Percentiles rank a stretch among this genome's conserved stretches.
Evolutionary conservation across 257 asterid genomes (phyloP).

Genomic region (Cinchona pubescens): DNA sequence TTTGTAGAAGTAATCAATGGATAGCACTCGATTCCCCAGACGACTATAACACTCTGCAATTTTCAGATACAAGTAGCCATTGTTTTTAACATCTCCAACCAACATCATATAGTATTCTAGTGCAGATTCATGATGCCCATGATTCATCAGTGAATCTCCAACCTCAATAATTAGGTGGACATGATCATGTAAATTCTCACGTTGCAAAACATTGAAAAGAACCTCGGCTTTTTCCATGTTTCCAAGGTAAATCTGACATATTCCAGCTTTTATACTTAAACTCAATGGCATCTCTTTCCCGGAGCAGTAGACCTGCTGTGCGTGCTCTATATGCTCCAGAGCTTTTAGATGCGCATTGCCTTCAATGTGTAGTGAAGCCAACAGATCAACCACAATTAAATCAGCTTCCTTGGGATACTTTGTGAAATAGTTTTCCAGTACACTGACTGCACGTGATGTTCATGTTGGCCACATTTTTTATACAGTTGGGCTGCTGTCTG

Average conservation of each 20-base stretch:
- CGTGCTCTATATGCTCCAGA: constrained; percentile 59
- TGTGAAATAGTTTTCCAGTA: constrained; percentile 54
- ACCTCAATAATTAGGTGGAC: constrained; percentile 49
- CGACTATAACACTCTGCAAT: constrained; percentile 46
- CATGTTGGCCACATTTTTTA: constrained; percentile 54
- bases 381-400: constrained; percentile 50
- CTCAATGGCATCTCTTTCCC: constrained; percentile 49
- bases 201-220: constrained; percentile 42
- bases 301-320: constrained; percentile 34
- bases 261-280: constrained; percentile 66
- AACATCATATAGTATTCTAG: constrained; percentile 65
- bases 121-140: constrained; percentile 45
- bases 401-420: constrained; percentile 41
- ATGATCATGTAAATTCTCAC: constrained; percentile 38
- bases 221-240: constrained; percentile 65
- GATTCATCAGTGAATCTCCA: constrained; percentile 42
- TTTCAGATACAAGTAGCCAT: constrained; percentile 51
- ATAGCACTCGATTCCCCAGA: constrained; percentile 42
- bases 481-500: constrained; percentile 56
- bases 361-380: constrained; percentile 54
- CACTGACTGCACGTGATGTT: constrained; percentile 58
- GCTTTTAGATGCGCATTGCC: constrained; percentile 54
- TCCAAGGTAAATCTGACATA: constrained; percentile 67
- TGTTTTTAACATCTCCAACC: constrained; percentile 42
- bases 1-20: constrained; percentile 57